Evolutionary conservation across 345 rosid genomes (phyloP).

Genomic region (Eucalyptus tenuipes): DNA sequence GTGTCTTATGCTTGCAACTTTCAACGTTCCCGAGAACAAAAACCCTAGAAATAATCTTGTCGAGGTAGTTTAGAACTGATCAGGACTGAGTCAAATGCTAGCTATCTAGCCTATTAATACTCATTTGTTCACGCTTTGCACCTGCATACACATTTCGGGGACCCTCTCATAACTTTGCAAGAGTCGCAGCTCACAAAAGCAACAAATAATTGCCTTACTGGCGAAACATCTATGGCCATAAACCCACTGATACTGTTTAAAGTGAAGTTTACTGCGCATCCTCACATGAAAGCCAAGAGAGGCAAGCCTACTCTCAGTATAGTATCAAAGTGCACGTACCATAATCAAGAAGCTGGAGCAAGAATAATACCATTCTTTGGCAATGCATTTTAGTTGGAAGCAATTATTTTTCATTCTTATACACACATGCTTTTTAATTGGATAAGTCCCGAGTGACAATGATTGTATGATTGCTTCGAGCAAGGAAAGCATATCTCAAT

Average conservation of each 20-base stretch:
- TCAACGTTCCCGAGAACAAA: not conserved
- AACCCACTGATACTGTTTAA: not conserved
- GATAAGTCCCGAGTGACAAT: not conserved
- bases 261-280: not conserved
- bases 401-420: not conserved
- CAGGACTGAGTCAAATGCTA: too few relatives aligned
- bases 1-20: not conserved
- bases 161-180: not conserved
- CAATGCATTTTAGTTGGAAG: not conserved
- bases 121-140: not conserved
- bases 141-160: not conserved
- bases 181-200: not conserved
- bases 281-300: not conserved
- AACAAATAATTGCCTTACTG: not conserved
- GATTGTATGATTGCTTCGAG: not conserved
- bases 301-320: not conserved
- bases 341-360: not conserved
- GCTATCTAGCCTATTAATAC: too few relatives aligned
- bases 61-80: not conserved
- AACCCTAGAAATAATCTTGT: not conserved
- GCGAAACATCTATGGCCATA: not conserved
- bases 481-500: not conserved
- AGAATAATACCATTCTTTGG: not conserved
- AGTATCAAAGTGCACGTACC: not conserved
- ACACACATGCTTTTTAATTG: not conserved